phyloP scores from a whole-genome alignment of 129 eudicot species.

The Heracleum sosnowskyi region DNA sequence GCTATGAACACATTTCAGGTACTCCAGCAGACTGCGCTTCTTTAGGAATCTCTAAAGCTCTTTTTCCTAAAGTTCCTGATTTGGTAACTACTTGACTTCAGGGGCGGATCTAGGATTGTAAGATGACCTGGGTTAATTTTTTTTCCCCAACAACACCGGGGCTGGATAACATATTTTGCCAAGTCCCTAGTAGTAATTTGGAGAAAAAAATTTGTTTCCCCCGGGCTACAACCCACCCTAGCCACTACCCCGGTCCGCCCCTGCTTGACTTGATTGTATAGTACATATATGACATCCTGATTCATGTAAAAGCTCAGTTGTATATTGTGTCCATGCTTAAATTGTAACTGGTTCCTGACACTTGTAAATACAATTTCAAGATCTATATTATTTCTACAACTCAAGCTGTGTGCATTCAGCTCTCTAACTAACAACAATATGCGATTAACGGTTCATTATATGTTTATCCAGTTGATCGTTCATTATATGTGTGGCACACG shows the following conservation, averaged over 20 bases:
- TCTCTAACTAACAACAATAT: not conserved
- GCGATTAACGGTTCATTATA: not conserved
- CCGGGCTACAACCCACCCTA: no score
- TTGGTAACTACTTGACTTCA: conserved; percentile 79
- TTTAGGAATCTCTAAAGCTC: conserved; percentile 62
- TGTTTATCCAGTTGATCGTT: no score
- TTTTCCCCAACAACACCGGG: no score
- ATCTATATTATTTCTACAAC: not conserved
- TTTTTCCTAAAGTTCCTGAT: conserved; percentile 74
- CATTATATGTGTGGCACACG: not conserved
- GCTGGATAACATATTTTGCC: no score
- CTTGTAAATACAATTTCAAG: not conserved
- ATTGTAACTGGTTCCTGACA: not conserved
- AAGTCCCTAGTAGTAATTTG: no score
- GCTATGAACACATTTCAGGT: conserved; percentile 36
- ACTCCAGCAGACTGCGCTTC: conserved; percentile 95
- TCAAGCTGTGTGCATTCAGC: not conserved
- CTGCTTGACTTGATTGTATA: conserved; percentile 4
- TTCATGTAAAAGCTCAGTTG: not conserved
- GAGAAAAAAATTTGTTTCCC: no score
- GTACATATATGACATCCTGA: not conserved
- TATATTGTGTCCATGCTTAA: not conserved
- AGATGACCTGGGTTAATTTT: no score
- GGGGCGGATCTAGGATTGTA: no score
- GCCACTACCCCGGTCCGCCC: no score